Evolutionary conservation across 768 basidiomycete genomes (phyloP).

Genomic region (Lactarius hengduanensis): DNA sequence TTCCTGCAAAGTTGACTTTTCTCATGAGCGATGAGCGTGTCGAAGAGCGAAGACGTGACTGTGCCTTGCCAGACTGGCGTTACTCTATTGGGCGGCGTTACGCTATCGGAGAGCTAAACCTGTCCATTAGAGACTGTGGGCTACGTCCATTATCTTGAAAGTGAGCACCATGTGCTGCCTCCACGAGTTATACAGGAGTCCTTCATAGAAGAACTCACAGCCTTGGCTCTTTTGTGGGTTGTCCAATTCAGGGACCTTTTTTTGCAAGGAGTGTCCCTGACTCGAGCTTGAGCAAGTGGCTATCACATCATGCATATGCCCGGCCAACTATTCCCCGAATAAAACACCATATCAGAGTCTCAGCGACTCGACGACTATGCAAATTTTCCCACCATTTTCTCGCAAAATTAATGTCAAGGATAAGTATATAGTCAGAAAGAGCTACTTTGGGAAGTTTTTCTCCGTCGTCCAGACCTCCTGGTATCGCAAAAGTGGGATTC

Average conservation of each 20-base stretch:
- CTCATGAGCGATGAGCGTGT: constrained; percentile 12
- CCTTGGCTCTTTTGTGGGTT: not conserved
- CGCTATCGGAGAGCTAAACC: too few species aligned
- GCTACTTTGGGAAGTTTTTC: not conserved
- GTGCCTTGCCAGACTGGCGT: not conserved
- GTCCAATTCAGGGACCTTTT: too few species aligned
- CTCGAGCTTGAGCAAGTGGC: too few species aligned
- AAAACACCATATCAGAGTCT: too few species aligned
- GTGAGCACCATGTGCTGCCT: not conserved
- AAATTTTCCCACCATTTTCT: not conserved
- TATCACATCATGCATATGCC: not conserved
- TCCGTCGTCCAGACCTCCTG: not conserved
- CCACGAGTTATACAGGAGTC: not conserved
- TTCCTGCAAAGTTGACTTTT: constrained; percentile 18
- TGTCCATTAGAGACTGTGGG: not conserved
- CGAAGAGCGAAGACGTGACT: not conserved
- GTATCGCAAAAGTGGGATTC: too few species aligned
- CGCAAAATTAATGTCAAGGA: not conserved
- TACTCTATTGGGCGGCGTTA: too few species aligned
- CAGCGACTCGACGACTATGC: not conserved
- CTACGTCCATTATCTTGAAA: constrained; percentile 5
- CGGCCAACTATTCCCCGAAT: too few species aligned
- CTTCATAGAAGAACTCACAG: too few species aligned
- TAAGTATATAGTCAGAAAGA: not conserved
- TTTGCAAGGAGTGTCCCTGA: too few species aligned